These are phyloP conservation scores for Myriosclerotinia duriaeana DNA, from an alignment of 2,329 filamentous ascomycete genomes.

Conservation along the genomic window DNA sequence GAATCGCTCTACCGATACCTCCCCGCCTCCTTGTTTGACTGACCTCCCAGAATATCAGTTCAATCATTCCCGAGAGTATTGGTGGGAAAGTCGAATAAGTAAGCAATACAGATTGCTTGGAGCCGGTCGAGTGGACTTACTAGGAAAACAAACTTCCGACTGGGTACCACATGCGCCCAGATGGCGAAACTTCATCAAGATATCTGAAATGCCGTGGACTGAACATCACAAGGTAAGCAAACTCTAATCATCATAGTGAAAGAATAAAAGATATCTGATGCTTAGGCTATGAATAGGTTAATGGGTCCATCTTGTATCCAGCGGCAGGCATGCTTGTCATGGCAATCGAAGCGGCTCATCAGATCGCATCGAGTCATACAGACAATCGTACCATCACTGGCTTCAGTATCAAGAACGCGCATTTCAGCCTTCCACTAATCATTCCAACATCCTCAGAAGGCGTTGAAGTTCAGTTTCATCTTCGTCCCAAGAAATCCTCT, in stretches of 20 bases:
- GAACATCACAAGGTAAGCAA: conserved; percentile 2
- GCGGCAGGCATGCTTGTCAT: conserved; percentile 17
- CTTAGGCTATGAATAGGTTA: neutral
- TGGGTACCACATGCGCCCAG: conserved; percentile 2
- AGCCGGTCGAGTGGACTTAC: neutral
- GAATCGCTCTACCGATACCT: neutral
- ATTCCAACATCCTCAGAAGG: conserved; percentile 2
- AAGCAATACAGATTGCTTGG: neutral
- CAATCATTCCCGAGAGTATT: conserved; percentile 11
- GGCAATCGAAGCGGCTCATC: conserved; percentile 18
- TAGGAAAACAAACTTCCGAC: neutral
- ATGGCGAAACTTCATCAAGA: conserved; percentile 7
- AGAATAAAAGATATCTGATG: neutral
- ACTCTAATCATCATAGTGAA: neutral
- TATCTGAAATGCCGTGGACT: conserved; percentile 12
- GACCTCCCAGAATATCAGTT: conserved; percentile 14
- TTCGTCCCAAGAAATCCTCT: neutral
- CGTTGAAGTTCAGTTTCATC: conserved; percentile 4
- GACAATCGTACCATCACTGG: neutral
- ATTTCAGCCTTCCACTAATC: conserved; percentile 29
- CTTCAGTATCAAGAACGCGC: conserved; percentile 2
- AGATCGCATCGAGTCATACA: neutral
- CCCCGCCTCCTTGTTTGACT: conserved; percentile 32
- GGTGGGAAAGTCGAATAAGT: conserved; percentile 9
- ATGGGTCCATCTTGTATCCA: conserved; percentile 16